Evolutionary conservation across 441 rosid species (phyloP), one percentile per base, ranked within the genome.

Genomic region (Euphorbia schlechtendalii): DNA sequence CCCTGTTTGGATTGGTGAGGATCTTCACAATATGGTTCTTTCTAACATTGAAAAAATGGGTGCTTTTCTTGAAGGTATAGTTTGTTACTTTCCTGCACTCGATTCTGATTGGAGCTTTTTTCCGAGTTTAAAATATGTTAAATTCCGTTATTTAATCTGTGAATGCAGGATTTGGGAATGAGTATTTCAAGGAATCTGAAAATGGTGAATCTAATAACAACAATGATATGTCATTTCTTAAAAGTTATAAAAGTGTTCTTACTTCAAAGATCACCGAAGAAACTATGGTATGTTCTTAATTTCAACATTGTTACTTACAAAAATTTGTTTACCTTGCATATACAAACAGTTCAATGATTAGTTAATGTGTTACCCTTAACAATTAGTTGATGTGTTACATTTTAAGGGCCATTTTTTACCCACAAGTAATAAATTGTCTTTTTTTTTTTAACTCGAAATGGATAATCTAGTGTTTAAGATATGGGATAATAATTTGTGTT

Each of bases 1-100:
- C 32, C 97, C 97, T 20, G 92, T 87, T 2, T 90, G 95, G 95
- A 85, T 94, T 17, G 95, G 97, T 21, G 69, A 81, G 65, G 95
- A 87, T 59, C 90, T 90, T 64, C 92, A 88, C 62, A 77, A 71
- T 58, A 83, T 78, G 5, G 68, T 79, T 28, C 78, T 81, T 58
- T 62, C 58, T 67, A 84, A 87, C 74, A 63, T 82, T 20, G 86
- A 80, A 36, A 78, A 85, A 55, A 83, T 89, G 62, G 88, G 81
- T 4, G 28, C 63, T 49, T 87, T 80, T 80, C 63, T 89, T 40
- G 78, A 82, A 82, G 88, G 91, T 86, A 55, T 1, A 36, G 9
- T 36, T 36, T 4, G 4, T 3, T 36, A 3, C 40, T 36, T 3
- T 36, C 40, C 9, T 36, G 40, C 9, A 36, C 9, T 36, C 4